phyloP scores from a whole-genome alignment of 192 early-diverging fungal species.

The Podila epicladia region DNA sequence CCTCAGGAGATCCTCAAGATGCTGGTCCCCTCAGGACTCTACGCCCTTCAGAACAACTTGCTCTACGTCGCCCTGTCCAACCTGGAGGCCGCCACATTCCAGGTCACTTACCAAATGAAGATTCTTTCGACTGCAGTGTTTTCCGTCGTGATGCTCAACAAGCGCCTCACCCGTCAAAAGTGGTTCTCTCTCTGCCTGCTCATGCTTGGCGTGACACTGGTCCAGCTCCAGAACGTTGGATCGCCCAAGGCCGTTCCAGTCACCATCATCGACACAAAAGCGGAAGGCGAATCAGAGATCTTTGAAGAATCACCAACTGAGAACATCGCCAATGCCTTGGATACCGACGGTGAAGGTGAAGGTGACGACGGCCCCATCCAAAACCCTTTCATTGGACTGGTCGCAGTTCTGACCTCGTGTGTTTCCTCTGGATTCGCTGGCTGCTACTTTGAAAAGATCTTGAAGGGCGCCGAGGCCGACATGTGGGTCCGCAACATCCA shows the following conservation, averaged over 20 bases:
- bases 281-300: conserved; percentile 18
- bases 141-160: conserved; percentile 78
- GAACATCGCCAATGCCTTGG: conserved; percentile 15
- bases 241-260: conserved; percentile 3
- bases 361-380: conserved; percentile 49
- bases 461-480: conserved; percentile 81
- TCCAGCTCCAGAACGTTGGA: conserved; percentile 72
- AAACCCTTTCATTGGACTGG: conserved; percentile 69
- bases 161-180: conserved; percentile 67
- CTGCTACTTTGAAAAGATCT: conserved; percentile 91
- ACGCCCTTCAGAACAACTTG: conserved; percentile 90
- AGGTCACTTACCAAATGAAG: conserved; percentile 93
- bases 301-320: conserved; percentile 28
- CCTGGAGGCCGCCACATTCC: conserved; percentile 88
- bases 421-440: conserved; percentile 86
- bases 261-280: conserved; percentile 22
- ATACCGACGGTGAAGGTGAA: conserved; percentile 7
- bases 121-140: conserved; percentile 91
- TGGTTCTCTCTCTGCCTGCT: conserved; percentile 81
- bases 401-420: conserved; percentile 81
- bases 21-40: conserved; percentile 80
- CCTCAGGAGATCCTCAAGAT: conserved; percentile 77
- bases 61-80: conserved; percentile 82
- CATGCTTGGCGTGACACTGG: conserved; percentile 83
- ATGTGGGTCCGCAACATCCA: conserved; percentile 89